Evolutionary conservation across 352 stramenopile species (phyloP), one percentile per base, ranked within the genome.

Genomic region (Lagenidium giganteum): DNA sequence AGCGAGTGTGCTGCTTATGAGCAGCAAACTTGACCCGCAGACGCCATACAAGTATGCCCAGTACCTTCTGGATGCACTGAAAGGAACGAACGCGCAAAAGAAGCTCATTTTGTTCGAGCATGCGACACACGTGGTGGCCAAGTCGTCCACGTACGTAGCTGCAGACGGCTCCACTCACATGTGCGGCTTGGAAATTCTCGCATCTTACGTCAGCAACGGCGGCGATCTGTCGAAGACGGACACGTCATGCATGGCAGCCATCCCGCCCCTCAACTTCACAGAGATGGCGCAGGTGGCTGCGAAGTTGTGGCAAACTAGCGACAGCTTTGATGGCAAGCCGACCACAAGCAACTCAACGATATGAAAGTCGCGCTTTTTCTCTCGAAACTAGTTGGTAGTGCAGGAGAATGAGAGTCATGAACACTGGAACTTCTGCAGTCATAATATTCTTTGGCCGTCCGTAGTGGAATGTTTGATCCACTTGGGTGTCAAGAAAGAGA

Each of bases 1-100:
- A 17, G 61, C 65, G 16, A 73, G 62, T 11, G 71, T 66, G 18
- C 39, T 87, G 45, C 55, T 87, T 14, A 72, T 85, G 55, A 64
- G 62, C 2, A 69, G 72, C 14, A 69, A 67, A 3, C 59, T 85
- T 38, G 72, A 85, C 48, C 46, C 76, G 27, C 69, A 82, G 44
- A 85, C 72, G 14, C 35, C 25, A 14, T 18, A 32, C 31, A 41
- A 48, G 40, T 54, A 48, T 42, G 47, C 30, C 24, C 18, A 11
- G 16, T 48, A 54, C 23, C 47, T 48, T 17, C 37, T 32, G 14
- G 29, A 6, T 5, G 48, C 28, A 30, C 40, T 48, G 9, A 23
- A 23, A 14, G 47, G 47, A 8, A 33, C 36, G 3, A 16, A 21
- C 36, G n/a, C n/a, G n/a, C n/a, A n/a, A n/a, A 48, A 47, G 28